Evolutionary conservation across 1,284 basidiomycete species (phyloP), one percentile per base, ranked within the genome.

Genomic region (Trametes sp.): DNA sequence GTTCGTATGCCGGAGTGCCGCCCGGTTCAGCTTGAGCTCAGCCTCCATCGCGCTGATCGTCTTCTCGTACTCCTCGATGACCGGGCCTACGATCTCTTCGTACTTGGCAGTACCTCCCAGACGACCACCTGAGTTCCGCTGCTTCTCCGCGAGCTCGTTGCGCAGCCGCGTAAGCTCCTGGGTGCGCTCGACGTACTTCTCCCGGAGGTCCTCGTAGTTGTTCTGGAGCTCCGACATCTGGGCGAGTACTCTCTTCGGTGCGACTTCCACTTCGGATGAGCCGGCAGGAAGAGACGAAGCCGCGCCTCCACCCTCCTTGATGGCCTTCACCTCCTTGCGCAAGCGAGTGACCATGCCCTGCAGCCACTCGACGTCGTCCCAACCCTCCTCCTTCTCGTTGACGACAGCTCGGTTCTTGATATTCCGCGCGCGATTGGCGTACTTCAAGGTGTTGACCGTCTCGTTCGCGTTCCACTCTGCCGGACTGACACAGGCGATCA

Each of bases 61-160:
- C 83, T 97, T 96, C 81, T 99, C 97, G 77, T 99, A 99, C 80
- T 98, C 97, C 76, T 97, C 92, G 61, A 99, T 98, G 70, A 99
- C 95, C 8, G 97, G 97, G 38, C 96, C 96, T 23, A 98, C 96
- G 61, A 98, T 97, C 75, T 96, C 93, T 72, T 98, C 94, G 74
- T 98, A 98, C 75, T 92, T 94, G 54, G 84, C 87, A 7, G 89
- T 88, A 38, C 85, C 88, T n/a, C 86, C 87, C 38, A 87, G 72
- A 42, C 86, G 84, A 23, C 90, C 84, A n/a, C 81, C 79, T 70
- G 75, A 82, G 64, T 70, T 72, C 11, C 90, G 83, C 67, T 90
- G 87, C 72, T 81, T 86, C 72, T 92, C 92, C 31, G 89, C 91
- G 28, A 93, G 82, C 70, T 94, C 92, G 55, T 87, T 82, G 33